Evolutionary conservation across 2,329 filamentous ascomycete genomes (phyloP), one percentile per base, ranked within the genome.

Genomic region (Chalara sp.): DNA sequence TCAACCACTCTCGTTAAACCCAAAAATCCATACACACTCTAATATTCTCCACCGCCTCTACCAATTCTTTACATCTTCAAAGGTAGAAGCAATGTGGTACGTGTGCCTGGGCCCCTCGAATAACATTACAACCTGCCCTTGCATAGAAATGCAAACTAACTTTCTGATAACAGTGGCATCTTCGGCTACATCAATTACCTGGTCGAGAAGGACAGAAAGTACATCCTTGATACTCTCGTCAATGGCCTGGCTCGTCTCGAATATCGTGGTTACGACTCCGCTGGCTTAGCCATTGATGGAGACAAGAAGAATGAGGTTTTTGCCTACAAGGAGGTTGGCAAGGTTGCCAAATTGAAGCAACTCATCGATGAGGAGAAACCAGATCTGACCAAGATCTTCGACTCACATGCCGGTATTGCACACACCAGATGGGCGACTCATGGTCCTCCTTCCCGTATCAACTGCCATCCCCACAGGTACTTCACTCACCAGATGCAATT

Each of bases 341-440:
- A 99, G 83, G 93, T 99, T 56, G 89, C 86, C 70, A 96, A 95
- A 76, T 80, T 99, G 69, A 95, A 88, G 81, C 78, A 91, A 75
- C 86, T 97, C 71, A 92, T 97, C 64, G 89, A 86, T 51, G 83
- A 88, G 69, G 78, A 83, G 68, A 81, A 89, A 66, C 80, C 90
- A 72, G 88, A 99, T 73, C 77, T 90, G 63, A 87, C 81, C 71
- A 95, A 96, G 80, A 80, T 90, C 67, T 97, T 96, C 70, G 93
- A 97, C 73, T 96, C 91, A 67, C 93, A 99, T 76, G 91, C 89
- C 67, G 93, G 92, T 70, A 97, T 99, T 76, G 89, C 93, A 70
- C 93, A 99, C 84, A 99, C 93, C 58, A 84, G 93, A 71, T 99
- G 93, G 93, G 93, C 93, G 63, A 99, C 93, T 63, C 93, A 99